Base-by-base conservation (phyloP, 148 eudicot species). In the Dianthus caryophyllus region DNA sequence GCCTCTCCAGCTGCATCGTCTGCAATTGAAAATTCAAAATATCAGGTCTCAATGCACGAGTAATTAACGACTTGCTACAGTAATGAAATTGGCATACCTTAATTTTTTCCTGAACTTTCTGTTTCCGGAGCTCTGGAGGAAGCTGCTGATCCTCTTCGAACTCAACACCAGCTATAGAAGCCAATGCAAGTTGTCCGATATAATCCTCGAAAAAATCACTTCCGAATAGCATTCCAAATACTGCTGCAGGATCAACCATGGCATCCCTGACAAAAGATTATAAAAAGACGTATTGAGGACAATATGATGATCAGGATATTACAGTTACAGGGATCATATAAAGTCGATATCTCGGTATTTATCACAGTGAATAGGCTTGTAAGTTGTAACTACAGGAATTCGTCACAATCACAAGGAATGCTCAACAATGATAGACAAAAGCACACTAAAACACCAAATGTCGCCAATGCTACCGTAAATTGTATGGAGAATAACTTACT, bases 191-290 rank as follows among this genome's bases (percentile, higher is more conserved):
- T 72, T 87, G 89, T 12, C 98, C 98, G 63, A 89, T 77, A 74
- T 93, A 93, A 67, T 89, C 94, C 74, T 87, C 98, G 68, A 93
- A 93, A 47, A 54, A 76, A 30, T 93, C 96, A 80, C 94, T 93
- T 48, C 96, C 96, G 36, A 93, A 89, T 26, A 87, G 76, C 98
- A 93, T 93, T 62, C 96, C 96, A 76, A 93, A 93, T 29, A 93
- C 96, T 63, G 91, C 81, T 50, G 96, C 81, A 26, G 98, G 98
- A 68, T 93, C 98, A 76, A 89, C 79, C 95, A 93, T 78, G 46
- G 84, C 43, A 54, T 89, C 96, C 81, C 98, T 93, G 64, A 59
- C 38, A 33, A 33, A 80, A 66, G 59, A 15, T 73, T 62, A 43
- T 14, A 1, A 4, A 41, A 39, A 50, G 61, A 71, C 15, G 18